A percentile compares a stretch with the other conserved stretches of the same genome.
Evolutionary conservation across 306 rosid species (phyloP).

Genomic region (Heteromeles arbutifolia): DNA sequence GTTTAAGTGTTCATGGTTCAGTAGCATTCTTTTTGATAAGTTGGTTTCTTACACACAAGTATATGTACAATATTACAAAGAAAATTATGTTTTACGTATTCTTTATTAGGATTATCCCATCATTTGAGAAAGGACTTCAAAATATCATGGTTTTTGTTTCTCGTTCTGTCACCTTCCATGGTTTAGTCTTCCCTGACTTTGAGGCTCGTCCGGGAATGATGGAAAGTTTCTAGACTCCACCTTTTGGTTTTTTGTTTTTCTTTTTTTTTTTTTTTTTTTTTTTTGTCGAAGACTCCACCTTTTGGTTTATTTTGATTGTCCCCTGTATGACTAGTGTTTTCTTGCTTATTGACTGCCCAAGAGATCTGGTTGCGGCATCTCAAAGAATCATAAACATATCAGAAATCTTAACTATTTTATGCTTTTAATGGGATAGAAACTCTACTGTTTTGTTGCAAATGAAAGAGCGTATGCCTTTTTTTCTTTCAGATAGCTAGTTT

Average conservation of each 20-base stretch:
- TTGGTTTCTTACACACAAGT: too few species aligned
- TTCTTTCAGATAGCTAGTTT: not conserved
- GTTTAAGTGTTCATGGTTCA: too few species aligned
- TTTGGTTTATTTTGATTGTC: not conserved
- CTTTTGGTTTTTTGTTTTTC: not conserved
- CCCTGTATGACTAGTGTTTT: not conserved
- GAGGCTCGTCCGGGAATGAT: not conserved
- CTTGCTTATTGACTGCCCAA: not conserved
- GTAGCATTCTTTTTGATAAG: too few species aligned
- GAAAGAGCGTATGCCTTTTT: not conserved
- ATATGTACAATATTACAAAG: not conserved
- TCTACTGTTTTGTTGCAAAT: not conserved
- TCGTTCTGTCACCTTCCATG: not conserved
- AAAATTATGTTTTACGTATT: not conserved
- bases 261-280: too few species aligned
- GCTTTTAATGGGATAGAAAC: not conserved
- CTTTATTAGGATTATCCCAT: not conserved
- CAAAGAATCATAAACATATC: not conserved
- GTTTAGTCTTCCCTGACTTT: not conserved
- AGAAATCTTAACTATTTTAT: not conserved
- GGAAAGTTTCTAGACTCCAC: not conserved
- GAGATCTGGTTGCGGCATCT: not conserved
- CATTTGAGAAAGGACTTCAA: not conserved
- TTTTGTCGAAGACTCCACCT: not conserved
- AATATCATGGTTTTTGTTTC: not conserved